Evolutionary conservation across 2,329 filamentous ascomycete genomes (phyloP).

Genomic region (Coniochaeta sp.): DNA sequence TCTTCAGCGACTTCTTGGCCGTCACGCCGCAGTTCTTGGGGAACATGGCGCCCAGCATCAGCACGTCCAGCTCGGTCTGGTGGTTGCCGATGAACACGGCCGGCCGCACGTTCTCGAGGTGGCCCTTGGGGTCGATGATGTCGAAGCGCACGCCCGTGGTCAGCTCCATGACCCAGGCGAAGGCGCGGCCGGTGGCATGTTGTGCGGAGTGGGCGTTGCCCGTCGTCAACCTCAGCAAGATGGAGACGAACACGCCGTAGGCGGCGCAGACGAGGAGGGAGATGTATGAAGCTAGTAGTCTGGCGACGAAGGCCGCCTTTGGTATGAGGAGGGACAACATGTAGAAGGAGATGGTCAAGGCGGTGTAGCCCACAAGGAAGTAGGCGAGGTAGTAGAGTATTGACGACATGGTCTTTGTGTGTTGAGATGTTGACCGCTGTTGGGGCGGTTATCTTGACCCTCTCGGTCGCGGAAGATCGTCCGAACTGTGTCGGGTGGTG

Average conservation of each 20-base stretch:
- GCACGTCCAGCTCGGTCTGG: conserved; percentile 90
- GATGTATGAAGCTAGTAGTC: conserved; percentile 59
- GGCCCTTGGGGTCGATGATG: conserved; percentile 57
- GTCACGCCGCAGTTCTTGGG: conserved; percentile 89
- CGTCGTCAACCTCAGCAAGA: conserved; percentile 57
- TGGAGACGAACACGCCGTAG: conserved; percentile 70
- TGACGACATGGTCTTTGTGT: conserved; percentile 19
- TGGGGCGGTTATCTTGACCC: neutral
- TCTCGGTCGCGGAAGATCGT: neutral
- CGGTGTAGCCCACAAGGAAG: conserved; percentile 43
- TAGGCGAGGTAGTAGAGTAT: conserved; percentile 27
- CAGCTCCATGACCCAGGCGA: conserved; percentile 70
- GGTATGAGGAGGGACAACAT: conserved; percentile 51
- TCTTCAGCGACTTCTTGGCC: conserved; percentile 77
- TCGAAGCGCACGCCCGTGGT: conserved; percentile 73
- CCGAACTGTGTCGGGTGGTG: neutral
- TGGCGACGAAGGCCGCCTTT: conserved; percentile 60
- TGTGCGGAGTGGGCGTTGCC: conserved; percentile 74
- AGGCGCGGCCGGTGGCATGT: conserved; percentile 73
- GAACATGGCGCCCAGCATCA: conserved; percentile 84
- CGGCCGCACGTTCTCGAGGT: conserved; percentile 61
- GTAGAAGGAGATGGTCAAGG: conserved; percentile 50
- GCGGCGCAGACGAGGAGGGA: conserved; percentile 51
- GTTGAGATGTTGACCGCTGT: neutral
- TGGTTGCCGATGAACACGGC: conserved; percentile 93